Percentiles rank a stretch among this genome's conserved stretches.
phyloP scores from a whole-genome alignment of 208 protist species.

The Wallacemonas sp. region DNA sequence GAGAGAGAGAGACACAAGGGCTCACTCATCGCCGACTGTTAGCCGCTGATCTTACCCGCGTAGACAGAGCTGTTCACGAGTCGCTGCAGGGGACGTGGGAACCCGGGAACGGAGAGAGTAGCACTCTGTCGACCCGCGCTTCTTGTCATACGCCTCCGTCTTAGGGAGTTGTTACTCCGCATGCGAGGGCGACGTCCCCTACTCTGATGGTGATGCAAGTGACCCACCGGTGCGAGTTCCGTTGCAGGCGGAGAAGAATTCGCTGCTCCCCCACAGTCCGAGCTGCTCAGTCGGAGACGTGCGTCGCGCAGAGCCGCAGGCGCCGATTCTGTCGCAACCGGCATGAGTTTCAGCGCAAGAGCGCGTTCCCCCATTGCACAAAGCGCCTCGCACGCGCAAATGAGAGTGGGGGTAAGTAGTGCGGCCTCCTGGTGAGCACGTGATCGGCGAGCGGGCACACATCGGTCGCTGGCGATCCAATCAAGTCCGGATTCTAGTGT shows the following conservation, averaged over 20 bases:
- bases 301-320: slow-evolving; percentile 17
- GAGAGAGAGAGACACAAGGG: no score
- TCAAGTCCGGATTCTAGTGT: slow-evolving; percentile 8
- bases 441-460: not conserved
- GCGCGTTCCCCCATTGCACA: slow-evolving; percentile 21
- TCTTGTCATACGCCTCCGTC: no score
- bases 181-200: no score
- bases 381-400: slow-evolving; percentile 26
- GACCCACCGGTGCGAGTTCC: no score
- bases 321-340: slow-evolving; percentile 1
- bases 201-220: no score
- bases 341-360: slow-evolving; percentile 21
- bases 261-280: no score
- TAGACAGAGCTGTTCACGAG: not conserved
- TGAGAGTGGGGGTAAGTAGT: slow-evolving; percentile 12
- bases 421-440: not conserved
- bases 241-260: no score
- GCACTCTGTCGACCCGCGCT: no score
- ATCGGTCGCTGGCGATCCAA: not conserved
- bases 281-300: no score
- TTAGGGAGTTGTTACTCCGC: no score
- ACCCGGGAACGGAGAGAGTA: no score
- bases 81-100: not conserved
- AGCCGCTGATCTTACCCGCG: not conserved
- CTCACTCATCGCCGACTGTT: no score